Evolutionary conservation across 2,329 filamentous ascomycete species (phyloP), one percentile per base, ranked within the genome.

Genomic region (Epichloe gansuensis): DNA sequence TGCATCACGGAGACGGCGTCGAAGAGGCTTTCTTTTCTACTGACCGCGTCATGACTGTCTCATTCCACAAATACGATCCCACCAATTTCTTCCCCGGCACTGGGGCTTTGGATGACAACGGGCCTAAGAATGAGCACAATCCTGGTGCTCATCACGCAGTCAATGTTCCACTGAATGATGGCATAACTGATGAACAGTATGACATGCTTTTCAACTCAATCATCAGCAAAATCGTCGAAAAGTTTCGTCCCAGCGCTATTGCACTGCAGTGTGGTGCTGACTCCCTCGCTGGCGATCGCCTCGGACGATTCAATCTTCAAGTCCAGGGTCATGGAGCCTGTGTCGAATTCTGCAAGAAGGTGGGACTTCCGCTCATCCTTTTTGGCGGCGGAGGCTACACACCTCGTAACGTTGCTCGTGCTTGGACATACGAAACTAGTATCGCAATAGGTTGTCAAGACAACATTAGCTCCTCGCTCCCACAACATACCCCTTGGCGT

Each of bases 371-470:
- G 3, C 77, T 97, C 55, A 82, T 98, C 48, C 80, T 98, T 51
- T 87, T 97, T 53, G 93, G 93, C 44, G 93, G 93, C 40, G 93
- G 93, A 52, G 93, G 93, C 31, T 98, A 98, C 69, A 98, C 93
- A 13, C 90, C 93, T 5, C 82, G 91, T 57, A 98, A 98, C 63
- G 93, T 98, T 6, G 93, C 93, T 42, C 85, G 93, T 51, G 89
- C 91, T 34, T 98, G 93, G 93, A 89, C 90, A 25, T 91, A 95
- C 69, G 93, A 98, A 71, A 98, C 93, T 12, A 86, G 87, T 55
- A 88, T 97, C 59, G 89, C 89, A 54, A 87, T 94, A 56, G 82
- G 84, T 58, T 82, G 82, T 53, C 76, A 85, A 54, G 76, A 85
- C 56, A 78, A 80, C 53, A 84, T 96, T 56, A 72, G 75, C 64